Evolutionary conservation across 768 basidiomycete genomes (phyloP), one percentile per base, ranked within the genome.

Genomic region (Russula sp.): DNA sequence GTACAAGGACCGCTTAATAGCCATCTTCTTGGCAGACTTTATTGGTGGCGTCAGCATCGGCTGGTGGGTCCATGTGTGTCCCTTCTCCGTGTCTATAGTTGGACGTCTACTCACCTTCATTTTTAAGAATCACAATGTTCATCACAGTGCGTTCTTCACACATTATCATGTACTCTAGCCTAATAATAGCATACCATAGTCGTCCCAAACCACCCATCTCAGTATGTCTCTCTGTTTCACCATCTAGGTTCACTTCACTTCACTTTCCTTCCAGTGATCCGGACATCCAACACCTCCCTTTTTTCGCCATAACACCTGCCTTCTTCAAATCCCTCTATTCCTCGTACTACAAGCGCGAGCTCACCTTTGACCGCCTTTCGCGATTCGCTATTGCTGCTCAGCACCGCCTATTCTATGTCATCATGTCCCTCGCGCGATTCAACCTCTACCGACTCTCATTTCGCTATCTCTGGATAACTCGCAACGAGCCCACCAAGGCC

Each of bases 51-150:
- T 99, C 57, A 97, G 94, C 72, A 81, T 97, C 27, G 92, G 94
- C 45, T 99, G 97, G 97, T 99, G 96, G 96, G 91, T 93, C 45
- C 83, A 94, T 73, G 94, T 95, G 69, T 77, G 94, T 85, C 16
- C 40, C n/a, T n/a, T 13, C 5, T 18, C 37, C 31, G 13, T 34
- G 18, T 39, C 31, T n/a, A 35, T 60, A 11, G 48, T 61, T n/a
- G 62, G 56, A 2, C 56, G 44, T 62, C 56, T 44, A 31, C 37
- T 16, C 39, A 47, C 35, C n/a, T 32, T 57, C 39, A 67, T 68
- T 59, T 18, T 57, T 61, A 66, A 92, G 89, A 92, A 90, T 72
- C 97, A 99, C 72, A 97, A 98, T 70, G 86, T 95, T 52, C 95
- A 98, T 77, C 95, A 98, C 76, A 79, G 94, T 94, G 72, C 79